phyloP scores from a whole-genome alignment of 78 protist species.

The Pirum gemmata region DNA sequence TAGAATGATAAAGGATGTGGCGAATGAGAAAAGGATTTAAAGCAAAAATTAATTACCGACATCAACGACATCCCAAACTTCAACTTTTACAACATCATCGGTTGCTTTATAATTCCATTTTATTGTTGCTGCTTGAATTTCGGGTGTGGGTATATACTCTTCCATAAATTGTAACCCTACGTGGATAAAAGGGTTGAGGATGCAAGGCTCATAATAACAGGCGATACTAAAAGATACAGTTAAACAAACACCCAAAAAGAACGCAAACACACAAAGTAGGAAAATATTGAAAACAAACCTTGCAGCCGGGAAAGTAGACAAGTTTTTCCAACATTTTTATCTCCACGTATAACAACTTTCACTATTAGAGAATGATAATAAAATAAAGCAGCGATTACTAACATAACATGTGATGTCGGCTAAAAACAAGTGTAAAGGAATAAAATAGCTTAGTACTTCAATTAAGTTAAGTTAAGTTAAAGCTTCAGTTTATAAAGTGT shows the following conservation, averaged over 20 bases:
- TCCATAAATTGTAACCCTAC: neutral
- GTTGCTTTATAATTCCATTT: constrained; percentile 23
- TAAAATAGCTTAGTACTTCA: neutral
- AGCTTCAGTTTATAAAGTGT: neutral
- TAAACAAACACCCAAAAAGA: too few species aligned
- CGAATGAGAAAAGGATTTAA: neutral
- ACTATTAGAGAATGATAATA: neutral
- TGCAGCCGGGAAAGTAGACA: neutral
- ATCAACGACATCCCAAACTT: constrained; percentile 46
- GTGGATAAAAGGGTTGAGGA: neutral
- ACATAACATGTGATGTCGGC: neutral
- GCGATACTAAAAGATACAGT: neutral
- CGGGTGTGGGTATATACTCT: neutral
- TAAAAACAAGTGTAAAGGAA: neutral
- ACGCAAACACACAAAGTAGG: too few species aligned
- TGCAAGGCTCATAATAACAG: neutral
- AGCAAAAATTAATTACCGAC: neutral
- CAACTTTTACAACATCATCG: constrained; percentile 7
- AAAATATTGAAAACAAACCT: too few species aligned
- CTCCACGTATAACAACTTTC: constrained; percentile 5
- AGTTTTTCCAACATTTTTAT: neutral
- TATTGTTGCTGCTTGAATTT: constrained; percentile 1
- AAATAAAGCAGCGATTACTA: neutral
- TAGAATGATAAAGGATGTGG: neutral
- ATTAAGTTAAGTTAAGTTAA: neutral